Evolutionary conservation across 768 basidiomycete genomes (phyloP).

Genomic region (Termitomyces sp.): DNA sequence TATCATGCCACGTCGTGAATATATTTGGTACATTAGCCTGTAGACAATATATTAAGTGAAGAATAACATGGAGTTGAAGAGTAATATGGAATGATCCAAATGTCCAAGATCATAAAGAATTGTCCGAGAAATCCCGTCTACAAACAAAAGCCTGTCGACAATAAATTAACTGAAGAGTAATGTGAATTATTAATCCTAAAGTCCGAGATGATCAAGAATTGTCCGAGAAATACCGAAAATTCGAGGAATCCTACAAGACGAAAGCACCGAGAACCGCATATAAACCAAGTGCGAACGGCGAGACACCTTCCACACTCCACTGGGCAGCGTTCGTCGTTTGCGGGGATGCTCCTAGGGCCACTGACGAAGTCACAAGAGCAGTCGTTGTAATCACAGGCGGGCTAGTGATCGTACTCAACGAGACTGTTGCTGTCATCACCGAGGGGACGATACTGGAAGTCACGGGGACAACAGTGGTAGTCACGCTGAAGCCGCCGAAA

Average conservation of each 20-base stretch:
- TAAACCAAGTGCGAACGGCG: neutral
- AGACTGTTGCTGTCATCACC: neutral
- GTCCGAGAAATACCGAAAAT: neutral
- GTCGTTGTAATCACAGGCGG: neutral
- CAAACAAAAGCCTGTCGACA: neutral
- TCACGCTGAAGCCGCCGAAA: neutral
- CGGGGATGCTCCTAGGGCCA: neutral
- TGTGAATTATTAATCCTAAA: neutral
- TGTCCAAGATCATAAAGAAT: too few species aligned
- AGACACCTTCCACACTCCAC: neutral
- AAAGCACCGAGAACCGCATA: neutral
- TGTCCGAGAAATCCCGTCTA: too few species aligned
- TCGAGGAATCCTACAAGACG: neutral
- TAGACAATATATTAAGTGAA: neutral
- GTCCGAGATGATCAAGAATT: neutral
- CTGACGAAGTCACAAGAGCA: neutral
- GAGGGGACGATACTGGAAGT: neutral
- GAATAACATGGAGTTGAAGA: neutral
- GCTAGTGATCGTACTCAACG: neutral
- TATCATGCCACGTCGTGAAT: neutral
- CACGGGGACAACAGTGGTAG: neutral
- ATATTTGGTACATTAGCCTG: neutral
- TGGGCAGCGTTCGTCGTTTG: slow-evolving; percentile 1
- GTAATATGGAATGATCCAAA: too few species aligned
- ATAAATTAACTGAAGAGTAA: neutral